These are phyloP conservation scores for Hymenoscyphus scutula DNA, from an alignment of 2,329 filamentous ascomycete genomes.

Conservation along the genomic window DNA sequence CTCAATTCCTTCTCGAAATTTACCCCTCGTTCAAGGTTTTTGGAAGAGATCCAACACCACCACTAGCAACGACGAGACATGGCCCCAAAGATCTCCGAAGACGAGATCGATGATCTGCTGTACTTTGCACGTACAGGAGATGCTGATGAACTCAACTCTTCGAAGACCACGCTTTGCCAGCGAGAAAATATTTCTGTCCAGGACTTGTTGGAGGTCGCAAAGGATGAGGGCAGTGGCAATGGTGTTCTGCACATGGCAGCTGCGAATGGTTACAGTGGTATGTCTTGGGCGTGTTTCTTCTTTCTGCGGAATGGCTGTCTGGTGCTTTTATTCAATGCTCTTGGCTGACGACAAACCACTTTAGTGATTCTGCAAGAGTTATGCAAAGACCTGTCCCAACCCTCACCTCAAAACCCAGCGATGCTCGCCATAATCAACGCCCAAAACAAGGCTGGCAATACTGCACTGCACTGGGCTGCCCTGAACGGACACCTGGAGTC, in stretches of 20 bases:
- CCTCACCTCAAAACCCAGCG: conserved; percentile 30
- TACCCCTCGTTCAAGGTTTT: not conserved
- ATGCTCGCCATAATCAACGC: conserved; percentile 58
- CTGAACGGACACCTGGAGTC: conserved; percentile 81
- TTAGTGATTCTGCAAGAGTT: conserved; percentile 46
- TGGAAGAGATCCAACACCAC: not conserved
- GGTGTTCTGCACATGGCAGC: conserved; percentile 85
- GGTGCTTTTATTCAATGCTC: not conserved
- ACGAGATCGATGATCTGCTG: conserved; percentile 87
- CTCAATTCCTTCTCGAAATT: not conserved
- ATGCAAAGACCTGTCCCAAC: conserved; percentile 41
- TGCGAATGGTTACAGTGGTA: conserved; percentile 84
- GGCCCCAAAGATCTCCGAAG: conserved; percentile 57
- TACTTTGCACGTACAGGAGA: conserved; percentile 83
- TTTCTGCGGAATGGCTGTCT: not conserved
- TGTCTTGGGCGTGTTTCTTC: conserved; percentile 25
- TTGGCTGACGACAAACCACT: not conserved
- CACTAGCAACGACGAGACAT: conserved; percentile 20
- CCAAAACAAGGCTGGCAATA: conserved; percentile 82
- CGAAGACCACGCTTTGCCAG: conserved; percentile 58
- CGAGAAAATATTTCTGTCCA: conserved; percentile 57
- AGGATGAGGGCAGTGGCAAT: conserved; percentile 74
- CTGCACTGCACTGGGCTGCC: conserved; percentile 89
- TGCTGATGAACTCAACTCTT: conserved; percentile 60
- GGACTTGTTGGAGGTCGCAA: conserved; percentile 67